phyloP scores from a whole-genome alignment of 768 basidiomycete genomes.

The Kwoniella mangroviensis region DNA sequence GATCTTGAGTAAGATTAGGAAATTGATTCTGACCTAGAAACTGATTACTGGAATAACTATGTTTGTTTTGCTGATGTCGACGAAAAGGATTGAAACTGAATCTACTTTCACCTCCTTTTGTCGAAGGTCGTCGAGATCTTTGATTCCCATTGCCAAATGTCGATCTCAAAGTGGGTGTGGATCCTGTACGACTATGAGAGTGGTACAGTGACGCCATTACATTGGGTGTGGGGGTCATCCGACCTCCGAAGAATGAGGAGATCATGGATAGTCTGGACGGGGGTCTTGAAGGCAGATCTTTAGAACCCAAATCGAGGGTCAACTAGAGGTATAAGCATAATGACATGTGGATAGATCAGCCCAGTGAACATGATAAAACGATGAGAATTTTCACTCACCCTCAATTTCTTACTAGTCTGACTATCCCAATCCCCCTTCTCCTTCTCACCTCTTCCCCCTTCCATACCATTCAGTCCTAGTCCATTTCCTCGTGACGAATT shows the following conservation, averaged over 20 bases:
- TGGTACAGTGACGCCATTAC: slow-evolving; percentile 4
- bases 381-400: slow-evolving; percentile 20
- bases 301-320: slow-evolving; percentile 32
- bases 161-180: not conserved
- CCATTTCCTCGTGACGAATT: slow-evolving; percentile 3
- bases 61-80: not conserved
- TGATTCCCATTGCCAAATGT: not conserved
- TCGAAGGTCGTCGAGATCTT: not conserved
- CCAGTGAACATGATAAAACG: not conserved
- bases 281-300: slow-evolving; percentile 23
- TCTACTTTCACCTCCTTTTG: not conserved
- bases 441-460: slow-evolving; percentile 11
- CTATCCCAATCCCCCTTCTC: slow-evolving; percentile 8
- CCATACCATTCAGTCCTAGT: not conserved
- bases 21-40: not conserved
- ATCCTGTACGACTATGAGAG: not conserved
- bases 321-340: slow-evolving; percentile 17
- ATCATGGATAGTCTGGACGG: slow-evolving; percentile 32
- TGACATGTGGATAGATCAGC: not conserved
- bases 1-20: not conserved
- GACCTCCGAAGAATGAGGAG: slow-evolving; percentile 33
- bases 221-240: slow-evolving; percentile 11
- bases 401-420: slow-evolving; percentile 22
- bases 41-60: not conserved
- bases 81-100: slow-evolving; percentile 11